Conservation (phyloP, 768 basidiomycete genomes). For the Leccinum imitatum region DNA sequence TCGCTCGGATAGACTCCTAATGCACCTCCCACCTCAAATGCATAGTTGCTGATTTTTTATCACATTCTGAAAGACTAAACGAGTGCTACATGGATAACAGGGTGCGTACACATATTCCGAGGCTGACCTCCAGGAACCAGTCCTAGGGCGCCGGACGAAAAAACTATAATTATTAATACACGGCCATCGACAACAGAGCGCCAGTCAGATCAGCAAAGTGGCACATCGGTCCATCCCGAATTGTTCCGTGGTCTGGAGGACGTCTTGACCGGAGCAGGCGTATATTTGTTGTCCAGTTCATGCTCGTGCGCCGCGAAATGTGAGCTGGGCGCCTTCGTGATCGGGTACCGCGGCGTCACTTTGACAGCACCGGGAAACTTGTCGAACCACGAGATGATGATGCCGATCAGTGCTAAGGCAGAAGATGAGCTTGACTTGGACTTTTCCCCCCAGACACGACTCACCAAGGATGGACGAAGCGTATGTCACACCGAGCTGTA, state of each 20-base stretch:
- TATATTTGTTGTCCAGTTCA: constrained; percentile 21
- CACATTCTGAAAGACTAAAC: constrained; percentile 3
- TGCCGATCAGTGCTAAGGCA: constrained; percentile 21
- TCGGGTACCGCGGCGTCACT: constrained; percentile 26
- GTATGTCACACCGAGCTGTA: constrained; percentile 32
- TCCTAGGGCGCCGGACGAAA: background rate
- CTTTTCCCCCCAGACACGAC: constrained; percentile 4
- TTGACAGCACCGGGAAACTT: constrained; percentile 26
- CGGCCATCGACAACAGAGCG: background rate
- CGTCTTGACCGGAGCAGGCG: constrained; percentile 10
- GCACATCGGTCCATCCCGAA: constrained; percentile 26
- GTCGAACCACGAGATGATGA: constrained; percentile 29
- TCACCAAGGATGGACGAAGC: constrained; percentile 27
- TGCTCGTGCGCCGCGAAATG: constrained; percentile 23
- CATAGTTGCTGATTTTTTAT: constrained; percentile 10
- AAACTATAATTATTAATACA: background rate
- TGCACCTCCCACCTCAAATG: constrained; percentile 10
- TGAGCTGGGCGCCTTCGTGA: constrained; percentile 34
- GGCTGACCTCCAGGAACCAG: constrained; percentile 15
- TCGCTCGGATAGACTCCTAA: constrained; percentile 19
- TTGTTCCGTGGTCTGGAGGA: constrained; percentile 12
- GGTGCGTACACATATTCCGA: background rate
- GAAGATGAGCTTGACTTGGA: background rate
- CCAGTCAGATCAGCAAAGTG: constrained; percentile 11
- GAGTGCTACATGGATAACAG: constrained; percentile 7